Conservation (phyloP, 768 basidiomycete genomes). For the Paxillus rubicundulus region DNA sequence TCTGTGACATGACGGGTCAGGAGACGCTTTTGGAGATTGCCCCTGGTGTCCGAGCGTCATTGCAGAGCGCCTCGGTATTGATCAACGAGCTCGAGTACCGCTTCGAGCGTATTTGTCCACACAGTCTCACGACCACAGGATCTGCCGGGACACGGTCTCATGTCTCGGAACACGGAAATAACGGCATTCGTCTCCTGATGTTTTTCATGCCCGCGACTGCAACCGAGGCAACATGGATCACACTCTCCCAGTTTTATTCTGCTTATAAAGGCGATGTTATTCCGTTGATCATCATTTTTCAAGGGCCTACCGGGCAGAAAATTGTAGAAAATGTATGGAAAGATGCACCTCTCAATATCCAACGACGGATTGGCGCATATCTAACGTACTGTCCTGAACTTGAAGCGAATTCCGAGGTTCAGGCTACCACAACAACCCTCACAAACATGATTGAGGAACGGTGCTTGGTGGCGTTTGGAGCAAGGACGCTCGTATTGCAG, state of each 20-base stretch:
- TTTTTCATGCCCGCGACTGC: conserved; percentile 10
- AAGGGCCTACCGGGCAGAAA: conserved; percentile 2
- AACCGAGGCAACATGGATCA: conserved; percentile 9
- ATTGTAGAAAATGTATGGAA: conserved; percentile 12
- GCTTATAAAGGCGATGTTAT: conserved; percentile 13
- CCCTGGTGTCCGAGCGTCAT: conserved; percentile 5
- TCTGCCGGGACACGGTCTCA: background rate
- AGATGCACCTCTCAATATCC: conserved; percentile 9
- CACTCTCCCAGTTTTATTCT: conserved; percentile 13
- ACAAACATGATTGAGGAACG: conserved; percentile 10
- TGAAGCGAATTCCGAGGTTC: conserved; percentile 4
- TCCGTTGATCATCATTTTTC: conserved; percentile 19
- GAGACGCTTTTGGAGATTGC: conserved; percentile 8
- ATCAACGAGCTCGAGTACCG: conserved; percentile 7
- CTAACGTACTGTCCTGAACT: conserved; percentile 12
- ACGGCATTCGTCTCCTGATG: conserved; percentile 13
- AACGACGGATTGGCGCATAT: conserved; percentile 6
- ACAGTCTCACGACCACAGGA: background rate
- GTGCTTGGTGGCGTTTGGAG: conserved; percentile 16
- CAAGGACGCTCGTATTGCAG: conserved; percentile 11
- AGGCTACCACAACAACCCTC: conserved; percentile 7
- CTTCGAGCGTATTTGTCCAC: conserved; percentile 16
- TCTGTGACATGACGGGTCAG: conserved; percentile 14
- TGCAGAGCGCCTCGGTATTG: background rate
- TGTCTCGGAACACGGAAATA: background rate